Percentiles rank a stretch among this genome's conserved stretches.
Evolutionary conservation across 176 grass and related monocot species (phyloP).

Genomic region (Dactylis glomerata): DNA sequence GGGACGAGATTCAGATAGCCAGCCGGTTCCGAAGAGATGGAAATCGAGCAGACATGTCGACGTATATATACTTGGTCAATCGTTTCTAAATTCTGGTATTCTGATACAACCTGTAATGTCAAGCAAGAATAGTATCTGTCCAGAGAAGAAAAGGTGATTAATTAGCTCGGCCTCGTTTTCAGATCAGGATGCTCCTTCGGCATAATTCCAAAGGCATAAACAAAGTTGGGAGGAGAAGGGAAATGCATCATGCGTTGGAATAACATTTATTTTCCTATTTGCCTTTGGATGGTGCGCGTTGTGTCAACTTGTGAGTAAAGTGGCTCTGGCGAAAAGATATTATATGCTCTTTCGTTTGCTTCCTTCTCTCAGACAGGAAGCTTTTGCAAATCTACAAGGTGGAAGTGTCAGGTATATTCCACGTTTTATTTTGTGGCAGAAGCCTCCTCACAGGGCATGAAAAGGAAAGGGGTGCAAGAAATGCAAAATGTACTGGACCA

Average conservation of each 20-base stretch:
- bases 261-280: not conserved
- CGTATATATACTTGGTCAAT: conserved; percentile 32
- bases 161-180: conserved; percentile 15
- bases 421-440: conserved; percentile 12
- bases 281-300: conserved; percentile 26
- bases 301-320: conserved; percentile 39
- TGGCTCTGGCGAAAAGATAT: conserved; percentile 18
- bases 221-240: conserved; percentile 18
- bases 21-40: not conserved
- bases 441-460: not conserved
- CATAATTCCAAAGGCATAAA: conserved; percentile 35
- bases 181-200: conserved; percentile 8
- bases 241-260: conserved; percentile 11
- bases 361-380: conserved; percentile 52
- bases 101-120: not conserved
- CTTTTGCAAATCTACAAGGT: conserved; percentile 47
- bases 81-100: conserved; percentile 26
- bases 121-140: conserved; percentile 26
- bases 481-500: conserved; percentile 4
- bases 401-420: conserved; percentile 36
- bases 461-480: conserved; percentile 6
- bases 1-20: not conserved
- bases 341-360: conserved; percentile 26
- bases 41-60: conserved; percentile 19
- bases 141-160: not conserved